Base-by-base conservation (phyloP, 2,329 filamentous ascomycete species). In the Paecilomyces sp. region DNA sequence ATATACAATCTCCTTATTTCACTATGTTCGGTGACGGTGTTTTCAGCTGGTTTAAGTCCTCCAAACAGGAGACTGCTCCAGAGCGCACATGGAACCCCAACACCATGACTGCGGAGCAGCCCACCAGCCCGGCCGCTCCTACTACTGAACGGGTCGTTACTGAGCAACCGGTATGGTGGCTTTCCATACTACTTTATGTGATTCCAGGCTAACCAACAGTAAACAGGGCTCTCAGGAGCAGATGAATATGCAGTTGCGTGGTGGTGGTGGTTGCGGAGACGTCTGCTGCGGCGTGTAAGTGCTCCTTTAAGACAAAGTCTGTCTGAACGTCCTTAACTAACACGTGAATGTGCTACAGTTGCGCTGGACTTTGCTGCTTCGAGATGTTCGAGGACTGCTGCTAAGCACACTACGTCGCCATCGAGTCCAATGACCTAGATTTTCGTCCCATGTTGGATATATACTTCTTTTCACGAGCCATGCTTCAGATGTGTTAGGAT, bases 241-340 rank as follows among this genome's bases (percentile, higher is more conserved):
- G 57, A 63, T 68, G 65, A 67, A 69, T 47, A 63, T 68, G 65
- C 67, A 70, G 50, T 66, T 72, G 28, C 70, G 70, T 28, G 70
- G 70, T 60, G 70, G 70, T 56, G 69, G 64, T 58, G 68, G 66
- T 47, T 63, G 60, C 13, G 68, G 70, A 13, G 68, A 71, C 51
- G 52, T 72, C 31, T 72, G 70, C 64, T 72, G 70, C 55, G 70
- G 70, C 64, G 31, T 72, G 70, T 72, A 65, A 63, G 68, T 66
- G 8, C 22, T 24, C 3, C 28, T 41, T 11, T 4, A n/a, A 31
- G 8, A 60, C 33, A 53, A 3, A 2, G 34, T 22, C 53, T 55
- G 1, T 41, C 13, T 3, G 25, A 28, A 3, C 25, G 25, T 28
- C n/a, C 7, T 9, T 47, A 8, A 52, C 57, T 61, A 56, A 64